Base-by-base conservation (phyloP, 2,329 filamentous ascomycete species). In the Trichoderma endophyticum region DNA sequence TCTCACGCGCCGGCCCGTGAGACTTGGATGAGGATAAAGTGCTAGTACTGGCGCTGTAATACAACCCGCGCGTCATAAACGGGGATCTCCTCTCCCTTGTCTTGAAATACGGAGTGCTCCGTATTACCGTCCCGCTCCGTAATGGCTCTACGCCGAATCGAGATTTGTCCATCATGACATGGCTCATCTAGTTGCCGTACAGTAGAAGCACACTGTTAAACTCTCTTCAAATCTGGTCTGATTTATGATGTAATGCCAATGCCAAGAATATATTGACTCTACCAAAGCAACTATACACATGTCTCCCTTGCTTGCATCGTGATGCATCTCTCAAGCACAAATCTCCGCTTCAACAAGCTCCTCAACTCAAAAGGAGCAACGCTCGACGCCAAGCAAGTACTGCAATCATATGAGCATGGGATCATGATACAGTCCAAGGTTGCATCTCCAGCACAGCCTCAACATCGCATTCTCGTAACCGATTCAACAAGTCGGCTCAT, bases 11-110 rank as follows among this genome's bases (percentile, higher is more conserved):
- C 18, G 43, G 43, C 6, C 18, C 43, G 43, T 51, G 43, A 51
- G 48, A 54, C 21, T 54, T 54, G 21, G 21, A 24, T 21, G n/a
- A 54, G 48, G 21, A 54, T 21, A 24, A 24, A 24, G 8, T 21
- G n/a, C 43, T 51, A 12, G 39, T 36, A 43, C 39, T 43, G 9
- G n/a, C 43, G 43, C 43, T 21, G 43, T 43, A 8, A 43, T 43
- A 43, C 39, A 51, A 54, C n/a, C 48, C 57, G 57, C 57, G 57
- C 57, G 57, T 62, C 59, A 62, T 62, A 62, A 62, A 62, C 59
- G 30, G 57, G 57, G 57, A 15, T 21, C 26, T n/a, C 30, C 57
- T 18, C n/a, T 12, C 11, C 57, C 4, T 28, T 21, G 32, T 54
- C 48, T 54, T 54, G 28, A 18, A 62, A 39, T 63, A 43, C 60